Conservation (phyloP, 805 yeast species). For the Barnettozyma pratensis region DNA sequence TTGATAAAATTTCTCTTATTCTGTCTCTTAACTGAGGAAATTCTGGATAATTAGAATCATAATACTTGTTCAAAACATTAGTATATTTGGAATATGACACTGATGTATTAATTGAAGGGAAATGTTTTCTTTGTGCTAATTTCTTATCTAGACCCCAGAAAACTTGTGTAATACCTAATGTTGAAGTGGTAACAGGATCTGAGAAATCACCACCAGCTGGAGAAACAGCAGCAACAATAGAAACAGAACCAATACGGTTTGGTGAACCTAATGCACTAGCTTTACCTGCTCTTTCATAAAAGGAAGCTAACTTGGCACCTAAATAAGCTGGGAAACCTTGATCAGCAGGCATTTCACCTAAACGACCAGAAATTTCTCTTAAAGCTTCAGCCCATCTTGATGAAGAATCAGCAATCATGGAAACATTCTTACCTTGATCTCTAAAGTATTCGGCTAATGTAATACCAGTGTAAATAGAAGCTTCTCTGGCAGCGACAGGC, state of each 20-base stretch:
- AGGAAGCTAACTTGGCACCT: conserved; percentile 98
- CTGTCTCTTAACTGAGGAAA: conserved; percentile 87
- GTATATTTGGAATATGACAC: conserved; percentile 97
- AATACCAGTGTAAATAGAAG: conserved; percentile 98
- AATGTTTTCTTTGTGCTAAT: conserved; percentile 98
- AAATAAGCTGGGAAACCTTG: conserved; percentile 99
- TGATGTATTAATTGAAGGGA: conserved; percentile 96
- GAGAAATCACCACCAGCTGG: conserved; percentile 99
- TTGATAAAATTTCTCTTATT: conserved; percentile 89
- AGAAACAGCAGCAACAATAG: conserved; percentile 99
- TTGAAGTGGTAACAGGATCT: conserved; percentile 97
- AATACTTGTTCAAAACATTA: conserved; percentile 76
- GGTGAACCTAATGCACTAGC: conserved; percentile 95
- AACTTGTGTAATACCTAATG: conserved; percentile 99
- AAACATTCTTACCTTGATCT: conserved; percentile 98
- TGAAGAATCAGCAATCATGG: conserved; percentile 99
- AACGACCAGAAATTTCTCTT: conserved; percentile 99
- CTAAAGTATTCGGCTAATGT: conserved; percentile 98
- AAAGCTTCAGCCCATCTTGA: conserved; percentile 99
- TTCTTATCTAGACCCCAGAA: conserved; percentile 99
- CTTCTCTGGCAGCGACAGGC: conserved; percentile 99
- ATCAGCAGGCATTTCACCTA: conserved; percentile 99
- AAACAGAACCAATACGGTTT: conserved; percentile 93
- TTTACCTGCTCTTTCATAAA: conserved; percentile 99
- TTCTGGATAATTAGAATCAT: conserved; percentile 82